phyloP scores from a whole-genome alignment of 2,329 filamentous ascomycete genomes.

The Trichoderma pleuroti region DNA sequence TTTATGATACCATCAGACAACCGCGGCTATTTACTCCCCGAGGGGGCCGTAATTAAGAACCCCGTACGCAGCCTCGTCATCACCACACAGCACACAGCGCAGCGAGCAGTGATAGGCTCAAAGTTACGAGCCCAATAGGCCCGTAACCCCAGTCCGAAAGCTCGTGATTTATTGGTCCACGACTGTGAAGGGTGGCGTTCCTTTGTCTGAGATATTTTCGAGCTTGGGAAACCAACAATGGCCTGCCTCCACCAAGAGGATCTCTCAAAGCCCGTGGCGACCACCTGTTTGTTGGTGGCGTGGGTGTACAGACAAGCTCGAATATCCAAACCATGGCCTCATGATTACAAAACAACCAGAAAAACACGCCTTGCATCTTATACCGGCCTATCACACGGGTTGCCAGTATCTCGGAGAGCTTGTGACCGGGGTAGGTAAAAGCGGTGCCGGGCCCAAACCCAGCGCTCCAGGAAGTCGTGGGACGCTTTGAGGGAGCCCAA shows the following conservation, averaged over 20 bases:
- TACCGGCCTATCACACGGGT: neutral
- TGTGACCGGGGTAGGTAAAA: neutral
- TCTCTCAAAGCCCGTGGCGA: neutral
- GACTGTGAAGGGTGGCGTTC: neutral
- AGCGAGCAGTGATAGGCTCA: slow-evolving; percentile 1
- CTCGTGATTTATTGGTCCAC: slow-evolving; percentile 7
- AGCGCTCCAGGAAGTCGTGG: neutral
- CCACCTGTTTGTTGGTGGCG: slow-evolving; percentile 5
- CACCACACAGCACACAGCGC: neutral
- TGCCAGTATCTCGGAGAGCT: neutral
- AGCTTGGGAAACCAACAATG: neutral
- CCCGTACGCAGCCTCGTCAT: neutral
- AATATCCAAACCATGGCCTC: neutral
- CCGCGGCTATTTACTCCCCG: slow-evolving; percentile 1
- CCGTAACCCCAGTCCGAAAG: neutral
- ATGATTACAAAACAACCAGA: neutral
- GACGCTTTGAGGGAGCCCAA: slow-evolving; percentile 1
- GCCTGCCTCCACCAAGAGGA: neutral
- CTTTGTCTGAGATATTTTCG: neutral
- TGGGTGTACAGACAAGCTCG: neutral
- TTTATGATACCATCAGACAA: neutral
- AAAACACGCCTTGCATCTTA: neutral
- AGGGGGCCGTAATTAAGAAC: neutral
- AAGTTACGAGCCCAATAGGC: neutral
- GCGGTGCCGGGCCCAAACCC: neutral